Evolutionary conservation across 139 green algal species (phyloP).

Genomic region (Penium margaritaceum): DNA sequence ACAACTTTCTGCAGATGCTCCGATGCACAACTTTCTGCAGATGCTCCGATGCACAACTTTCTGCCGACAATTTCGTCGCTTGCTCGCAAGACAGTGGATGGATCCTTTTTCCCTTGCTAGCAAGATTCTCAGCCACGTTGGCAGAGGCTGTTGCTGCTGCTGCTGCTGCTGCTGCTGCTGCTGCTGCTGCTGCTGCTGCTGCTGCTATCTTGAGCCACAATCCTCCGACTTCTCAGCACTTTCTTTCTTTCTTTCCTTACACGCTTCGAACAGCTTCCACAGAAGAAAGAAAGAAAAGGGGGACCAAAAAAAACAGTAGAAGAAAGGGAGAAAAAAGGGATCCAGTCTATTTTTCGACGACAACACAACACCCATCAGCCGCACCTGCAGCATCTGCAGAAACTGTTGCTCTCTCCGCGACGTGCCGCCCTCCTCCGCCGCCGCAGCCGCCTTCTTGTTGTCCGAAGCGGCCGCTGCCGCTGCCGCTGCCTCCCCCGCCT

Average conservation of each 20-base stretch:
- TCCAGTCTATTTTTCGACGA: too few species aligned
- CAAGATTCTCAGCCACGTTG: too few species aligned
- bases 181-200: background rate
- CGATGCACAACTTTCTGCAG: too few species aligned
- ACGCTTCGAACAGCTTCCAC: background rate
- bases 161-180: background rate
- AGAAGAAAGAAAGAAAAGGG: background rate
- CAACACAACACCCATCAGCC: too few species aligned
- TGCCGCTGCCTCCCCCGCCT: background rate
- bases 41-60: too few species aligned
- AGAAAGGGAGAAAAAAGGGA: too few species aligned
- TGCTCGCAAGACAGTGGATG: too few species aligned
- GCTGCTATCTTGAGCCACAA: background rate
- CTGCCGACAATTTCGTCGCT: too few species aligned
- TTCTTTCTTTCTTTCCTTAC: background rate
- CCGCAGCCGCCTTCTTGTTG: background rate
- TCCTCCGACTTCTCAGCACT: background rate
- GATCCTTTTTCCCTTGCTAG: too few species aligned
- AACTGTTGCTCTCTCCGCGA: constrained; percentile 14
- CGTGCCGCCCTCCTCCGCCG: background rate
- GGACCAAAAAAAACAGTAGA: background rate
- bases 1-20: too few species aligned
- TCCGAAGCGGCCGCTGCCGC: background rate
- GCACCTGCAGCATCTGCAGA: constrained; percentile 9
- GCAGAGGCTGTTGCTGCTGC: too few species aligned